Evolutionary conservation across 306 rosid species (phyloP), one percentile per base, ranked within the genome.

Genomic region (Inga oerstediana): DNA sequence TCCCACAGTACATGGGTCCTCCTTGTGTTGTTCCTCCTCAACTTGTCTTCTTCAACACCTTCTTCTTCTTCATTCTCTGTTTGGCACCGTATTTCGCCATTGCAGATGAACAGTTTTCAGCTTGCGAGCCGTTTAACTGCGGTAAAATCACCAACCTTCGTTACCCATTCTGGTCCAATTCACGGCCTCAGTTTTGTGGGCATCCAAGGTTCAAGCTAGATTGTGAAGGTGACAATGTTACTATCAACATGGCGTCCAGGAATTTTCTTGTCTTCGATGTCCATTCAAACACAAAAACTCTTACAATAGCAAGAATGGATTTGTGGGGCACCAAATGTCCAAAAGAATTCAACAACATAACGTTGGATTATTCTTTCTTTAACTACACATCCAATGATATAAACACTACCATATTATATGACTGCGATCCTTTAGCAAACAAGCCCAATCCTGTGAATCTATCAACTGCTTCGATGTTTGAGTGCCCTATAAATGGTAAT

Each of bases 101-200:
- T 69, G 79, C 79, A 16, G 79, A 22, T 64, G 77, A 83, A 22
- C 19, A 0, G 2, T 87, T 75, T 81, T 3, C 77, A 52, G 69
- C 44, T 6, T 88, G 91, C 80, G 81, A 61, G 14, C 83, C 87
- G 43, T 79, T 83, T 49, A 41, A 9, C 17, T 91, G 94, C 27
- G 94, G 94, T 1, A 48, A 56, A 0, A 8, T 88, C 80, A 43
- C 35, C 2, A 8, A 73, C 32, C 39, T 85, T 32, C 22, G 74
- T 3, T 91, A 79, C 73, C 94, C 92, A 48, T 89, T 89, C 69
- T 85, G 92, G 92, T 74, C 15, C n/a, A 20, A 3, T 7, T 8
- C 13, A 66, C 88, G 64, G 48, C 83, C 58, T 10, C 37, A n/a
- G 11, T 74, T 72, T 74, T 87, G 92, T 49, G 94, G 92, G 1